Evolutionary conservation across 768 basidiomycete genomes (phyloP).

Genomic region (Tylopilus felleus): DNA sequence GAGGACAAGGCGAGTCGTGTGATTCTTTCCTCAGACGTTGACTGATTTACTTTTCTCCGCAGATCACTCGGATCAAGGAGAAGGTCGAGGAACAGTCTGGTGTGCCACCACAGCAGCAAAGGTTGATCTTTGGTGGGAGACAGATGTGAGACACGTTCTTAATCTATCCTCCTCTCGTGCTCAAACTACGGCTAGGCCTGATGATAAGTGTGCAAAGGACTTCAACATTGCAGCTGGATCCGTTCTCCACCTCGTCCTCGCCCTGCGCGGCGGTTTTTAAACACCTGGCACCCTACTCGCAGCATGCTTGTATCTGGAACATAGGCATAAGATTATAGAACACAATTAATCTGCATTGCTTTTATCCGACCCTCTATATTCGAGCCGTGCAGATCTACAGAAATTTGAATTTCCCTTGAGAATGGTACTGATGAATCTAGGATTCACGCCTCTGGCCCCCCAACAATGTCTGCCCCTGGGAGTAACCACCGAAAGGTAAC

Average conservation of each 20-base stretch:
- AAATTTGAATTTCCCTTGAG: not conserved
- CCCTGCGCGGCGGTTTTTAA: constrained; percentile 84
- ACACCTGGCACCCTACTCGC: not conserved
- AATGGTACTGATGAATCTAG: constrained; percentile 6
- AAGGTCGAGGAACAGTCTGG: constrained; percentile 98
- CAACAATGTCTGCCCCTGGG: constrained; percentile 81
- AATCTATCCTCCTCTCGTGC: not conserved
- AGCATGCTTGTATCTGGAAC: constrained; percentile 14
- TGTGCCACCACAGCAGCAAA: constrained; percentile 93
- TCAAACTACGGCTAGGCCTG: constrained; percentile 52
- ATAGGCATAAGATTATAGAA: constrained; percentile 26
- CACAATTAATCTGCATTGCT: constrained; percentile 26
- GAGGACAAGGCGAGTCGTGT: constrained; percentile 68
- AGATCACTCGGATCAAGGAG: constrained; percentile 96
- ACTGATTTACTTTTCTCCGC: constrained; percentile 4
- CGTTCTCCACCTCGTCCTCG: constrained; percentile 91
- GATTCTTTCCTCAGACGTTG: not conserved
- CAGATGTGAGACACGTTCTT: constrained; percentile 67
- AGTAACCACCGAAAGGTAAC: constrained; percentile 87
- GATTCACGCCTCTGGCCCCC: constrained; percentile 37
- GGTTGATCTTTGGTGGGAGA: constrained; percentile 88
- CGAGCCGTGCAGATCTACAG: not conserved
- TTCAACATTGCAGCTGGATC: constrained; percentile 82
- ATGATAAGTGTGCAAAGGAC: constrained; percentile 87
- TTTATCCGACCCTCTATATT: constrained; percentile 2